Evolutionary conservation across 139 green algal genomes (phyloP), one percentile per base, ranked within the genome.

Genomic region (Tetradesmus obliquus): DNA sequence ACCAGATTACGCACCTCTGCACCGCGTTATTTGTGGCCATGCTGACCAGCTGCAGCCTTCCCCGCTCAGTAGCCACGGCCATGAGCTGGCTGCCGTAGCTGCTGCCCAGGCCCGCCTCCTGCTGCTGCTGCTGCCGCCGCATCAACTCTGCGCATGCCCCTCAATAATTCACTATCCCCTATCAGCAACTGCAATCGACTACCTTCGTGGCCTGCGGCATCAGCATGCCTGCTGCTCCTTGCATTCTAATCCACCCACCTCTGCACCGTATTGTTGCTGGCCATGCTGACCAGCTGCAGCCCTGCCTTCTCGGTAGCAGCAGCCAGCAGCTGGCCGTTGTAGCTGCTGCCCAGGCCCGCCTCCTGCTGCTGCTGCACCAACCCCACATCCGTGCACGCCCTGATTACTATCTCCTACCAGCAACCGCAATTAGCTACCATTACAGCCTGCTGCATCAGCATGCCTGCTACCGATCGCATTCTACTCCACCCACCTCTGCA

Each of bases 1-100:
- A 45, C 32, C 32, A 45, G 32, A 45, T 45, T 45, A 54, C 58
- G 15, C 12, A 89, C 80, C 45, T 84, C 17, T 84, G 66, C 19
- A 92, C 82, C 54, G 88, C 54, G 62, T 84, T 89, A 82, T 89
- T 89, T 82, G 53, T 92, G 19, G n/a, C n/a, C 20, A 72, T 80
- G 3, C 53, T 85, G 7, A 81, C 89, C 24, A 92, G 54, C 45
- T 88, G 66, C 82, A 92, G 82, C 17, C 89, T 66, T 15, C 32
- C 88, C 20, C 55, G 74, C 1, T 82, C 79, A 8, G 76, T 86
- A 3, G 76, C 88, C 76, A 91, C 76, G 55, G 88, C 88, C 32
- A 86, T 12, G 5, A 58, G 62, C 8, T 62, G 24, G 20, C 71
- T 83, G 20, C 57, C 20, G 5, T 32, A 83, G 72, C 24, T 90